Evolutionary conservation across 1,284 basidiomycete species (phyloP), one percentile per base, ranked within the genome.

Genomic region (Ceraceosorus guamensis): DNA sequence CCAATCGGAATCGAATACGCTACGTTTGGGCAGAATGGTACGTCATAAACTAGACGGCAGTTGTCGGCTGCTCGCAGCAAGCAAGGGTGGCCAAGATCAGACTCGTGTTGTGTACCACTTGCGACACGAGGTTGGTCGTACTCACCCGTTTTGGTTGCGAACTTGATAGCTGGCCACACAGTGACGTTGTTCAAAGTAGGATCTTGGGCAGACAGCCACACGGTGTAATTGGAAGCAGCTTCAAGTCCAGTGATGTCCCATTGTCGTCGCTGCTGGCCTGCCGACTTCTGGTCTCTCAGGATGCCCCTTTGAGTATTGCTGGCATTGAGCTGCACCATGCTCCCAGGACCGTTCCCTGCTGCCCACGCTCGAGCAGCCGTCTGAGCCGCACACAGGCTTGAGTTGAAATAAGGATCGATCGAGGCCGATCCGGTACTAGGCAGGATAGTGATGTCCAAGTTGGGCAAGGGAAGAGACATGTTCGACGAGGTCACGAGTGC

Each of bases 1-100:
- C 71, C 69, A 11, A 77, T 60, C 0, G 78, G 78, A 35, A 78
- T 76, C n/a, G 78, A 66, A 56, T 79, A 79, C 10, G 78, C 78
- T 30, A 79, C 68, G 6, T 68, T 58, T 1, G 78, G 78, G 56
- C 78, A 79, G 53, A 77, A 77, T 4, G 68, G 60, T 13, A 78
- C 59, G 49, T 76, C 67, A 55, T 67, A 71, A 3, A 79, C 56
- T 5, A 79, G 67, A 14, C 76, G 67, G 57, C 78, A 79, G 32
- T 71, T 70, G 24, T 57, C 57, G 35, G 47, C 46, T 48, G 46
- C 46, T 5, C 18, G 46, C 46, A 46, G 46, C 10, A 14, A n/a
- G 6, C n/a, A 46, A 24, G n/a, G n/a, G n/a, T n/a, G n/a, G n/a
- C n/a, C n/a, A n/a, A n/a, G n/a, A n/a, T n/a, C n/a, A n/a, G n/a